phyloP scores from a whole-genome alignment of 306 rosid genomes.

The Ammopiptanthus mongolicus region DNA sequence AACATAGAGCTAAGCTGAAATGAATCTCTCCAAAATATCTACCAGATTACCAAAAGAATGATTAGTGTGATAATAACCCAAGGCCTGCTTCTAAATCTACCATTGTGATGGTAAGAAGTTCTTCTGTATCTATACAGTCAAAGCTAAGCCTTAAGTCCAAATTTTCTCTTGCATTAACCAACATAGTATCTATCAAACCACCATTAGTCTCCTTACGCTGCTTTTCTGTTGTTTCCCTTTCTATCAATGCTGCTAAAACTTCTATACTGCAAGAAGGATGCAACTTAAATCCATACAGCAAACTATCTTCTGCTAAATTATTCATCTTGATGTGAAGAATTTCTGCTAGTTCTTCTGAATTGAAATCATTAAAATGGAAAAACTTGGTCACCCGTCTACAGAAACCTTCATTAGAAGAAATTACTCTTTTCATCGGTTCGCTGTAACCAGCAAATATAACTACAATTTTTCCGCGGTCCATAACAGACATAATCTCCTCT shows the following conservation, averaged over 20 bases:
- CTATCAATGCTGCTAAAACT: conserved; percentile 57
- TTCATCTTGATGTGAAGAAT: conserved; percentile 85
- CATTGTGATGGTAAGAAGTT: conserved; percentile 69
- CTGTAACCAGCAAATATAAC: conserved; percentile 94
- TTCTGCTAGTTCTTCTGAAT: conserved; percentile 65
- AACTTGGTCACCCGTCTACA: conserved; percentile 94
- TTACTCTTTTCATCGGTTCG: conserved; percentile 91
- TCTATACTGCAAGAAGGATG: conserved; percentile 60
- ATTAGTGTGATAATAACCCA: conserved; percentile 42
- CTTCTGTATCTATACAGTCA: conserved; percentile 81
- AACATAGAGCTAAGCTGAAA: conserved; percentile 13
- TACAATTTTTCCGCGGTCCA: conserved; percentile 89
- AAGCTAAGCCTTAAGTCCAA: conserved; percentile 84
- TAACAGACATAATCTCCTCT: conserved; percentile 98
- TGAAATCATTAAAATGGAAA: conserved; percentile 77
- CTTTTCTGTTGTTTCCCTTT: conserved; percentile 59
- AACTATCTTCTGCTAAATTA: conserved; percentile 55
- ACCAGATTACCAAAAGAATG: conserved; percentile 22
- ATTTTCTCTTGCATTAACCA: conserved; percentile 82
- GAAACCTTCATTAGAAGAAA: conserved; percentile 87
- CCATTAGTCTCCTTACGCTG: conserved; percentile 84
- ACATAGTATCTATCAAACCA: conserved; percentile 73
- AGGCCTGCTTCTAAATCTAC: conserved; percentile 83
- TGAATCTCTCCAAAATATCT: conserved; percentile 25
- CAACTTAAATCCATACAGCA: conserved; percentile 79